Percentiles rank a stretch among this genome's conserved stretches.
These are phyloP conservation scores for Hygrophila difformis DNA, from an alignment of 257 asterid genomes.

Conservation along the genomic window DNA sequence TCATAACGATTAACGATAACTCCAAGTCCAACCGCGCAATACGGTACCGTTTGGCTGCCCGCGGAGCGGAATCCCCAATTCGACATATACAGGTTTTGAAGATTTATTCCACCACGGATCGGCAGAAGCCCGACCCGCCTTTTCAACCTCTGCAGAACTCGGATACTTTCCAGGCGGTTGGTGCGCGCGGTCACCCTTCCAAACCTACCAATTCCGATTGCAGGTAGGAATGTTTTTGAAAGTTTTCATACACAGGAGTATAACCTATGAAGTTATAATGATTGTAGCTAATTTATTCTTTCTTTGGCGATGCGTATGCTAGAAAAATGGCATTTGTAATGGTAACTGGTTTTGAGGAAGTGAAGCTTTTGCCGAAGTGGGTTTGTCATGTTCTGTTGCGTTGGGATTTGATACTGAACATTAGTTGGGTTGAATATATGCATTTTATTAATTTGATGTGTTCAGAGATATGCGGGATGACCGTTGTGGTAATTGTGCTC, in stretches of 20 bases:
- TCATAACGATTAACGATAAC: conserved; percentile 14
- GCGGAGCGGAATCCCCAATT: conserved; percentile 12
- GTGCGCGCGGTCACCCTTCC: conserved; percentile 23
- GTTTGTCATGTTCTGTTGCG: too few relatives aligned
- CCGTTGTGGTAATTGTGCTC: too few relatives aligned
- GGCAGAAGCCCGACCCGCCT: conserved; percentile 33
- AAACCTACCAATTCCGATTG: conserved; percentile 39
- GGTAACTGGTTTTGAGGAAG: too few relatives aligned
- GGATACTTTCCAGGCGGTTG: conserved; percentile 39
- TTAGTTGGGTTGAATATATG: too few relatives aligned
- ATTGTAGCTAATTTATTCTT: neutral
- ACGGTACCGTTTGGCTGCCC: conserved; percentile 27
- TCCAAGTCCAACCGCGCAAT: conserved; percentile 19
- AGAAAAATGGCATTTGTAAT: neutral
- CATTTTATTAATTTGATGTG: too few relatives aligned
- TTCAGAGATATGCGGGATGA: too few relatives aligned
- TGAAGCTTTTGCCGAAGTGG: too few relatives aligned
- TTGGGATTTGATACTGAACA: too few relatives aligned
- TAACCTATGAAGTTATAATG: neutral
- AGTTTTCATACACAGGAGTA: conserved; percentile 1
- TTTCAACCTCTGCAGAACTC: conserved; percentile 45
- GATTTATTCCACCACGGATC: conserved; percentile 38
- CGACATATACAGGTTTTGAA: conserved; percentile 6
- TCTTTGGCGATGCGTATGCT: neutral
- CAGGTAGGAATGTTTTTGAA: conserved; percentile 29